Evolutionary conservation across 768 basidiomycete species (phyloP).

Genomic region (Russula virescens): DNA sequence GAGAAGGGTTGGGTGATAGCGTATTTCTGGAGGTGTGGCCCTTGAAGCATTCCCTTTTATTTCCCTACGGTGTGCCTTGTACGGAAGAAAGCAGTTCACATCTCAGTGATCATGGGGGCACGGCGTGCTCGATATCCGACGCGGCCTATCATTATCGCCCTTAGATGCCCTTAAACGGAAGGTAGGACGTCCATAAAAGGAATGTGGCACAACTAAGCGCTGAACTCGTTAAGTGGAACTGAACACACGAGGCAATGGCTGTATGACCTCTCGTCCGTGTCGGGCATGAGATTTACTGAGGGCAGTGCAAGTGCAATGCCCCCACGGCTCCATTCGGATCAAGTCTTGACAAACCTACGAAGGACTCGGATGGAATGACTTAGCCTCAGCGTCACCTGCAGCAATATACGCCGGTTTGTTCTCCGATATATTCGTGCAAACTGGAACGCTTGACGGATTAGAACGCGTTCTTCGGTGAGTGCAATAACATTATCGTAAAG

Average conservation of each 20-base stretch:
- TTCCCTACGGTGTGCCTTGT: not conserved
- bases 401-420: no score
- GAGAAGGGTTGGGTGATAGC: not conserved
- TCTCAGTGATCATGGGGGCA: not conserved
- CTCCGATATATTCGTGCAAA: no score
- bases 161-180: not conserved
- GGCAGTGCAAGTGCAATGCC: not conserved
- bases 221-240: no score
- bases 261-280: not conserved
- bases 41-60: constrained; percentile 3
- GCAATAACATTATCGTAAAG: not conserved
- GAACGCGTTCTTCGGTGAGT: not conserved
- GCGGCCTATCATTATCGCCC: not conserved
- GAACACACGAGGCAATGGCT: constrained; percentile 8
- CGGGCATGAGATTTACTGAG: not conserved
- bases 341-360: not conserved
- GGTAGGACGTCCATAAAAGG: not conserved
- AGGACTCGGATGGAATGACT: no score
- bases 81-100: not conserved
- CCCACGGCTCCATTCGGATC: not conserved
- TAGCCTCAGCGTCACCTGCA: no score
- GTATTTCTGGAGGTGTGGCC: not conserved
- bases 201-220: not conserved
- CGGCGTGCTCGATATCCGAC: not conserved
- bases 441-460: no score